Percentiles rank a stretch among this genome's conserved stretches.
These are phyloP conservation scores for Clitopilus passeckerianus DNA, from an alignment of 768 basidiomycete genomes.

Conservation along the genomic window DNA sequence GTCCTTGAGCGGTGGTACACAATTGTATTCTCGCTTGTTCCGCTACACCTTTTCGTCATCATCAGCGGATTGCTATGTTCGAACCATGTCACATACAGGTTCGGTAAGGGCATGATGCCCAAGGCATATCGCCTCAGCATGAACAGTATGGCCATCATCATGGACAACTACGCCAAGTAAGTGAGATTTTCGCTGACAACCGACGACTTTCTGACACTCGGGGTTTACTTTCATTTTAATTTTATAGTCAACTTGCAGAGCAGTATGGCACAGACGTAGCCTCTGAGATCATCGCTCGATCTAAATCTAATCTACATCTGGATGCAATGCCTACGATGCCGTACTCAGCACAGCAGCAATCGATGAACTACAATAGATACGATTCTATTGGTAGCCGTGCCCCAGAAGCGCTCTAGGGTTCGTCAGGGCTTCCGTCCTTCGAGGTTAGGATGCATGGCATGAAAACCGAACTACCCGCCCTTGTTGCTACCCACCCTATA, in stretches of 20 bases:
- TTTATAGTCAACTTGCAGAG: slow-evolving; percentile 61
- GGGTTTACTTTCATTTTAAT: slow-evolving; percentile 1
- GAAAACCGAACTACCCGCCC: neutral
- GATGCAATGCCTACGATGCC: slow-evolving; percentile 23
- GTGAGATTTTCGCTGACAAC: slow-evolving; percentile 12
- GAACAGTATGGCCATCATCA: slow-evolving; percentile 74
- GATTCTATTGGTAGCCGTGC: slow-evolving; percentile 17
- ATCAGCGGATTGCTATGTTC: slow-evolving; percentile 63
- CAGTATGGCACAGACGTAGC: slow-evolving; percentile 68
- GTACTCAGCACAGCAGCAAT: slow-evolving; percentile 9
- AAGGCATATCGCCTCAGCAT: slow-evolving; percentile 74
- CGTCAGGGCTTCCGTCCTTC: neutral
- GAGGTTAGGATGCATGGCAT: neutral
- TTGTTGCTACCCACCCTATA: neutral
- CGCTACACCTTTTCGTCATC: slow-evolving; percentile 62
- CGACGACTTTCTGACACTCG: neutral
- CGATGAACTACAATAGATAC: slow-evolving; percentile 13
- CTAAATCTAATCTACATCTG: slow-evolving; percentile 46
- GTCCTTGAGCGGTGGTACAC: slow-evolving; percentile 65
- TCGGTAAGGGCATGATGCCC: slow-evolving; percentile 87
- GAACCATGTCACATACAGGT: slow-evolving; percentile 83
- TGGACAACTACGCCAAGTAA: slow-evolving; percentile 80
- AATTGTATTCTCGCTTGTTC: slow-evolving; percentile 59
- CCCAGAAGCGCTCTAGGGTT: slow-evolving; percentile 11
- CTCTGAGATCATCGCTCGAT: slow-evolving; percentile 50